Percentiles rank a stretch among this genome's conserved stretches.
Evolutionary conservation across 2,329 filamentous ascomycete genomes (phyloP).

Genomic region (Penicillium sp.): DNA sequence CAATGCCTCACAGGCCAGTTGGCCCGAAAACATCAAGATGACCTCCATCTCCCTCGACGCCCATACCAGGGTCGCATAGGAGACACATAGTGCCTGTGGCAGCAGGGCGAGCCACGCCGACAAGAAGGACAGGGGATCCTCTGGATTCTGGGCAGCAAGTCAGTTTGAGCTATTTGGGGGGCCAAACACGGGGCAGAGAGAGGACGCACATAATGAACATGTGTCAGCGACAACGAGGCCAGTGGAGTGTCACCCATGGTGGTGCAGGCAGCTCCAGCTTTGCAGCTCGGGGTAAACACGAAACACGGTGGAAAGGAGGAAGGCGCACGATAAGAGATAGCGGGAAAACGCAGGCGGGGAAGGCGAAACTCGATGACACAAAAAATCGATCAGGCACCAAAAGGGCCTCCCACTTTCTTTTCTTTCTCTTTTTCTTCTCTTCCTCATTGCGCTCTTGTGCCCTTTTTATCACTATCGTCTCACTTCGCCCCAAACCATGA

Average conservation of each 20-base stretch:
- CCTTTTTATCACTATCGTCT: conserved; percentile 12
- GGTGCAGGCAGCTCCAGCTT: neutral
- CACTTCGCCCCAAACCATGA: conserved; percentile 32
- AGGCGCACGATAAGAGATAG: conserved; percentile 4
- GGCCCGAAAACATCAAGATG: conserved; percentile 82
- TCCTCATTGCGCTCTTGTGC: neutral
- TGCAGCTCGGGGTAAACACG: too few relatives aligned
- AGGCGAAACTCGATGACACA: conserved; percentile 2
- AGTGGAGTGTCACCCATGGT: conserved; percentile 54
- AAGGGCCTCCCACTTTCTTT: conserved; percentile 2
- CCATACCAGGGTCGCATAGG: conserved; percentile 88
- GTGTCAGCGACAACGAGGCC: conserved; percentile 88
- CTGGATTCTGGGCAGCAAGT: conserved; percentile 64
- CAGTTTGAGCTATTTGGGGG: neutral
- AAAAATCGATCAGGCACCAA: conserved; percentile 21
- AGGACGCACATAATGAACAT: conserved; percentile 85
- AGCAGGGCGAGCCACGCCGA: conserved; percentile 94
- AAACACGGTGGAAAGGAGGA: neutral
- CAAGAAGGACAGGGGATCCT: conserved; percentile 77
- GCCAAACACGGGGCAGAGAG: neutral
- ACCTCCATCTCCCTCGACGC: conserved; percentile 89
- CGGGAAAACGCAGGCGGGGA: neutral
- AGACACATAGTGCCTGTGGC: conserved; percentile 84
- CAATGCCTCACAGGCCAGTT: conserved; percentile 84
- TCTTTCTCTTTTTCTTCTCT: conserved; percentile 1